Evolutionary conservation across 306 rosid species (phyloP), one percentile per base, ranked within the genome.

Genomic region (Castanea mollissima): DNA sequence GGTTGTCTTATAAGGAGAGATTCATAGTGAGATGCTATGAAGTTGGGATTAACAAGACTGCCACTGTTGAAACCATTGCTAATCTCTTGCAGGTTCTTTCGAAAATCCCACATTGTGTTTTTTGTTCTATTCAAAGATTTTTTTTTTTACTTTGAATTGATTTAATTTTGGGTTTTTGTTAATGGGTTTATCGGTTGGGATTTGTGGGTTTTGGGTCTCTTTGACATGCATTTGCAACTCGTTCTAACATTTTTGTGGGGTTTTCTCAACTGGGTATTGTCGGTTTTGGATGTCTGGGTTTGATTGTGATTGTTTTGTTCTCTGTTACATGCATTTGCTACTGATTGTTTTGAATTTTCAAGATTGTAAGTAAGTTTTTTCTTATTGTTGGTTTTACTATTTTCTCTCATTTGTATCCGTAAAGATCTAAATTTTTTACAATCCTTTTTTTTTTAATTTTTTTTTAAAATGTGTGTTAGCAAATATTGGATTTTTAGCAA

Each of bases 41-140:
- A 88, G 99, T 92, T 71, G 99, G 99, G 80, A 90, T 95, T 65
- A 92, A 92, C 82, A 95, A 92, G 81, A 95, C 98, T 63, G 99
- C 98, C 14, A 95, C 98, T 31, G 98, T 95, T 44, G 99, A 95
- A 87, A 95, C 98, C 74, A 91, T 95, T 74, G 99, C 99, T 14
- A 95, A 95, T 91, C 90, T 95, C 46, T 84, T 92, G 81, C 99
- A 95, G 99, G 99, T 95, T 32, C 31, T 49, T 49, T 49, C 5
- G 16, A 49, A 49, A 49, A 0, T 13, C 5, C 54, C 16, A 49
- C 54, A 49, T 49, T 49, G 0, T 49, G 46, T 8, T 8, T 41
- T 41, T 41, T 41, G 46, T 41, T 41, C 46, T 41, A 7, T 41
- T 41, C 3, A 41, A 2, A 0, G 11, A 34, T 1, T 32, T 65